These are phyloP conservation scores for Rosa persica DNA, from an alignment of 306 rosid genomes.

Conservation along the genomic window DNA sequence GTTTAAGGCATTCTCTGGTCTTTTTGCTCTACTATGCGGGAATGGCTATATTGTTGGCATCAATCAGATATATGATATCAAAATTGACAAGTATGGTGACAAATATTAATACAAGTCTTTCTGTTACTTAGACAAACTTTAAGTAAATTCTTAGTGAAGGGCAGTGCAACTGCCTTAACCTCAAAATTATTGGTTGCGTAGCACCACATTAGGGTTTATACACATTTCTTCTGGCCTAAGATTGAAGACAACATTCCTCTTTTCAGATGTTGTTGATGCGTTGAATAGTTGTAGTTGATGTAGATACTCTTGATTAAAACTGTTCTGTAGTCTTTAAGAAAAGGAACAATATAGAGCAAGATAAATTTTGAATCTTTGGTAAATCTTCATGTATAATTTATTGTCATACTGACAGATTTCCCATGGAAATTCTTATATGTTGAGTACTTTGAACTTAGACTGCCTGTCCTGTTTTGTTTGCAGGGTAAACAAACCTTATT, in stretches of 20 bases:
- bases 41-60: slow-evolving; percentile 97
- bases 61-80: slow-evolving; percentile 93
- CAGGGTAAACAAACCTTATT: slow-evolving; percentile 98
- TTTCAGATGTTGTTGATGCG: background rate
- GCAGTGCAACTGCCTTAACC: background rate
- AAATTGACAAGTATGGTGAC: slow-evolving; percentile 84
- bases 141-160: background rate
- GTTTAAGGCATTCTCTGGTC: slow-evolving; percentile 82
- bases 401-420: background rate
- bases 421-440: slow-evolving; percentile 5
- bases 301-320: background rate
- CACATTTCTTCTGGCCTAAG: slow-evolving; percentile 1
- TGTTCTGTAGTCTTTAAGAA: background rate
- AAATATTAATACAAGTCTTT: slow-evolving; percentile 10
- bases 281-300: background rate
- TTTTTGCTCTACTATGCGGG: slow-evolving; percentile 86
- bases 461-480: slow-evolving; percentile 32
- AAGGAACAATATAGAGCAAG: background rate
- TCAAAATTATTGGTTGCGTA: background rate
- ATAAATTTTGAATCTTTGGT: background rate
- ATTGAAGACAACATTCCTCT: background rate
- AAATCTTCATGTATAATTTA: background rate
- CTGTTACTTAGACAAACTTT: slow-evolving; percentile 18
- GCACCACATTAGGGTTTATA: background rate
- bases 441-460: slow-evolving; percentile 2